These are phyloP conservation scores for Phlyctochytrium bullatum DNA, from an alignment of 192 early-diverging fungal genomes.

Conservation along the genomic window DNA sequence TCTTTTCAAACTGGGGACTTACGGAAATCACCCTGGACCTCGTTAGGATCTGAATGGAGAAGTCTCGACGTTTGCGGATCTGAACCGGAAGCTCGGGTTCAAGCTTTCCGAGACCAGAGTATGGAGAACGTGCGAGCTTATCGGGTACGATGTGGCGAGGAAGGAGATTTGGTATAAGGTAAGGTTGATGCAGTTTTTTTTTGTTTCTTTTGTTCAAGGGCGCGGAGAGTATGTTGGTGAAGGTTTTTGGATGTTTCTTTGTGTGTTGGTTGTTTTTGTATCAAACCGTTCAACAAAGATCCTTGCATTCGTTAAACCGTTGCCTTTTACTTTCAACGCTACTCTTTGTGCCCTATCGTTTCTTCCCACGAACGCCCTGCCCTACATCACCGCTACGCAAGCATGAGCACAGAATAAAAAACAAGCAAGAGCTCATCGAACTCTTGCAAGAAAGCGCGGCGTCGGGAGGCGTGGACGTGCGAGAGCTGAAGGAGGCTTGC, in stretches of 20 bases:
- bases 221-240: background rate
- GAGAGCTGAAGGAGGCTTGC: conserved; percentile 74
- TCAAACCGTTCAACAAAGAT: conserved; percentile 28
- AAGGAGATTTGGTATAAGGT: conserved; percentile 71
- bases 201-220: background rate
- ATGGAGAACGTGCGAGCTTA: conserved; percentile 43
- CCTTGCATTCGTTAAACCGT: too few relatives aligned
- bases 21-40: too few relatives aligned
- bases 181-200: background rate
- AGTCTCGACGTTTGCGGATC: background rate
- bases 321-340: background rate
- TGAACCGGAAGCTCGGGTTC: background rate
- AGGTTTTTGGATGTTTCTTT: background rate
- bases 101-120: background rate
- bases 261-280: background rate
- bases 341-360: background rate
- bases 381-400: background rate
- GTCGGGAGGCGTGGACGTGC: conserved; percentile 68
- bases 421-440: conserved; percentile 67
- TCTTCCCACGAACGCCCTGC: background rate
- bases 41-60: background rate
- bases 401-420: conserved; percentile 17
- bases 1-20: too few relatives aligned
- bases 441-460: conserved; percentile 55
- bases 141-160: conserved; percentile 52